Conservation (phyloP, 768 basidiomycete genomes). For the Tephrocybe rancida region DNA sequence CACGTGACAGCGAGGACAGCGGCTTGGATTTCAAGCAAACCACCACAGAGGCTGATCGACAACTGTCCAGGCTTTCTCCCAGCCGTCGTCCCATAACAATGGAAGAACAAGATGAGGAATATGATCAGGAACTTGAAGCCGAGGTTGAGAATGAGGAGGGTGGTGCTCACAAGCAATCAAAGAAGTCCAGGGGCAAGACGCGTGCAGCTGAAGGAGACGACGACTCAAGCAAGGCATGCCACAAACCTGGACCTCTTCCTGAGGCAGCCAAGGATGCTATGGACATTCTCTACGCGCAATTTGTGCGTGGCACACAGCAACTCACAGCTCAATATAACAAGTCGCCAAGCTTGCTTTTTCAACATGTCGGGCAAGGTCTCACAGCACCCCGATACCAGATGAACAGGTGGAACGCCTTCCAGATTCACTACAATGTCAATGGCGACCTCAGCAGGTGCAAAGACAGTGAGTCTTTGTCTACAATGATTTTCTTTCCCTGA, state of each 20-base stretch:
- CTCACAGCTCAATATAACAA: neutral
- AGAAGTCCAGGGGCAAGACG: neutral
- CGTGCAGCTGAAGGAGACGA: neutral
- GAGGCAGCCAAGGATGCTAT: conserved; percentile 1
- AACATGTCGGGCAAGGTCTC: neutral
- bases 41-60: too few relatives aligned
- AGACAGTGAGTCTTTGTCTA: neutral
- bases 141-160: neutral
- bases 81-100: neutral
- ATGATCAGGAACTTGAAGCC: neutral
- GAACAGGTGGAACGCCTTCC: conserved; percentile 4
- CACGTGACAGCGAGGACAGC: too few relatives aligned
- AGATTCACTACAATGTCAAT: conserved; percentile 2
- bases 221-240: neutral
- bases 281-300: neutral
- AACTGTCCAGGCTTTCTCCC: too few relatives aligned
- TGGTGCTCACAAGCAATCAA: too few relatives aligned
- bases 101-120: neutral
- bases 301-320: neutral
- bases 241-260: conserved; percentile 4
- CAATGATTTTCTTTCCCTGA: neutral
- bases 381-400: neutral
- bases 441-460: neutral
- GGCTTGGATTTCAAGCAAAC: too few relatives aligned
- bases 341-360: neutral